Evolutionary conservation across 805 yeast genomes (phyloP).

Genomic region (Ogataea pini): DNA sequence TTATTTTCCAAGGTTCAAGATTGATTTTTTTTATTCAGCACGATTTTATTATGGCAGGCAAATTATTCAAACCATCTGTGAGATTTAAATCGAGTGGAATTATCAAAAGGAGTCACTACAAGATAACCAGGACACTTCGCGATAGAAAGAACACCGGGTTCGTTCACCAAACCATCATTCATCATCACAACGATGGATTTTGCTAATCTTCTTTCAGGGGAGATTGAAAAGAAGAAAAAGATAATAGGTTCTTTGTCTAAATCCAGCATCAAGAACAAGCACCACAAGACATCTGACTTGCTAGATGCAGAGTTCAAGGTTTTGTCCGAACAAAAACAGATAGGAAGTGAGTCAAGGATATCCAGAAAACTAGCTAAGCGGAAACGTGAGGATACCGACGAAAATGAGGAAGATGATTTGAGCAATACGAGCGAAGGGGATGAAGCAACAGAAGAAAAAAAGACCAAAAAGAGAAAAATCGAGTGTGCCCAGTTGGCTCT

Average conservation of each 20-base stretch:
- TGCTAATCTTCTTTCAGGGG: conserved; percentile 44
- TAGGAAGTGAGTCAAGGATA: not conserved
- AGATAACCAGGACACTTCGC: too few species aligned
- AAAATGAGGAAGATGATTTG: conserved; percentile 2
- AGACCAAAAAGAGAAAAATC: not conserved
- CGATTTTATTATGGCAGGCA: conserved; percentile 15
- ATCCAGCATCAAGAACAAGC: conserved; percentile 3
- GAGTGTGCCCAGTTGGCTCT: conserved; percentile 12
- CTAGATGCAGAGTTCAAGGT: conserved; percentile 11
- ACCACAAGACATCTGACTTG: conserved; percentile 16
- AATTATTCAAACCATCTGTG: not conserved
- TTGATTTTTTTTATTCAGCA: conserved; percentile 1
- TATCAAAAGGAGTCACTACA: not conserved
- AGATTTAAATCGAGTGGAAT: not conserved
- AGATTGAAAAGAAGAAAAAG: conserved; percentile 48
- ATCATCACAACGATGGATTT: conserved; percentile 44
- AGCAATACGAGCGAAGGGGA: conserved; percentile 1
- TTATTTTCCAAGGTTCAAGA: not conserved
- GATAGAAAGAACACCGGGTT: too few species aligned
- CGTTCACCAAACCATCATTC: too few species aligned
- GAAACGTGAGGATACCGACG: not conserved
- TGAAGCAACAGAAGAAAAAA: not conserved
- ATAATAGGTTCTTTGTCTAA: conserved; percentile 13
- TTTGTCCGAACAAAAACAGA: conserved; percentile 6
- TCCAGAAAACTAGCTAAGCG: conserved; percentile 5